Base-by-base conservation (phyloP, 106 monocot species). In the Apostasia shenzhenica region DNA sequence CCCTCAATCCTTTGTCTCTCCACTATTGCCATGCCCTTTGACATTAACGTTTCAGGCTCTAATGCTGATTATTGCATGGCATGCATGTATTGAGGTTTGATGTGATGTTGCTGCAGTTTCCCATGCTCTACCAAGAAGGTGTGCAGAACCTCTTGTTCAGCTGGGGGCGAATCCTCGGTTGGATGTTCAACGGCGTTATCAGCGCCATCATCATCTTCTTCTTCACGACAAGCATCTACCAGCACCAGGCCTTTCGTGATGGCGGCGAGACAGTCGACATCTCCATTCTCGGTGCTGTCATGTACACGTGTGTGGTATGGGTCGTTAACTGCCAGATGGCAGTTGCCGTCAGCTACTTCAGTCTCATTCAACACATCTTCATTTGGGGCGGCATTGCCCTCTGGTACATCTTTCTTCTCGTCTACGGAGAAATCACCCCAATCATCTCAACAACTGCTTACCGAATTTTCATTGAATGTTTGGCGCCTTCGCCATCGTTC, bases 281-380 rank as follows among this genome's bases (percentile, higher is more conserved):
- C 0, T 72, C 79, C 12, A 70, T 87, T 41, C 71, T 92, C 4
- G 92, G 86, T 0, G 57, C 73, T 42, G 74, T 79, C 47, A 87
- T 99, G 87, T 99, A 99, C 80, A 90, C 89, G 1, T 84, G 87
- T 45, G 76, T 99, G 9, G 79, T 99, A 2, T 99, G 97, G 97
- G 97, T 99, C 7, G 92, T 92, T 3, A 99, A 99, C 75, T 81
- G 89, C 54, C 97, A 92, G 57, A 92, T 99, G 97, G 97, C 97
- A 3, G 69, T 99, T 14, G 84, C 83, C 0, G 70, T 99, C 65
- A 66, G 77, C 69, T 92, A 99, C 73, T 92, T 99, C 79, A 99
- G 92, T 10, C 63, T 99, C 6, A 87, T 99, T 39, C 97, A 99
- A 7, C 97, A 99, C 77, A 70, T 99, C 57, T 89, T 90, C 77